Evolutionary conservation across 2,329 filamentous ascomycete genomes (phyloP).

Genomic region (Massarina eburnea): DNA sequence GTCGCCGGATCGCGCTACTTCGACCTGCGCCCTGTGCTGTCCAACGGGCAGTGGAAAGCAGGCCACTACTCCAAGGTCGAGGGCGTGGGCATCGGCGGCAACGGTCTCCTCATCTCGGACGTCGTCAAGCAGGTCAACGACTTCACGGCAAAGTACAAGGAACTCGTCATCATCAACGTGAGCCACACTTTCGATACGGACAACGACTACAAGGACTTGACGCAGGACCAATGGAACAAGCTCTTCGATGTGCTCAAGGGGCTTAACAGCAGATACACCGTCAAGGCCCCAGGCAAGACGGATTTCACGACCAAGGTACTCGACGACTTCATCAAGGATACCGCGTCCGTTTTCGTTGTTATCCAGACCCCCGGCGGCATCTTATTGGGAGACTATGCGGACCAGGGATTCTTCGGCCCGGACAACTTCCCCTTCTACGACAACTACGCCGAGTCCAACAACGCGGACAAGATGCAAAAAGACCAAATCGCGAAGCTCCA

Average conservation of each 20-base stretch:
- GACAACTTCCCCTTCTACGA: conserved; percentile 40
- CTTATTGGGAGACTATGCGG: conserved; percentile 30
- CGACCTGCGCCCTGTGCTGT: conserved; percentile 50
- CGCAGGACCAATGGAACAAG: conserved; percentile 43
- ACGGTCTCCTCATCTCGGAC: conserved; percentile 49
- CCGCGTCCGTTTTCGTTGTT: conserved; percentile 41
- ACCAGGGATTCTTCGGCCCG: conserved; percentile 38
- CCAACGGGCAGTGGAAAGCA: conserved; percentile 45
- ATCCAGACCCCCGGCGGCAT: conserved; percentile 34
- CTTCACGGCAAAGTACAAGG: conserved; percentile 49
- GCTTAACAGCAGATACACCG: conserved; percentile 45
- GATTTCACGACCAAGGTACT: conserved; percentile 38
- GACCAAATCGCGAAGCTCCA: conserved; percentile 44
- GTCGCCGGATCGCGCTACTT: conserved; percentile 51
- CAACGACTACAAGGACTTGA: conserved; percentile 42
- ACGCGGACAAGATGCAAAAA: conserved; percentile 31
- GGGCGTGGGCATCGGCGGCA: conserved; percentile 41
- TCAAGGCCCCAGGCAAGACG: conserved; percentile 21
- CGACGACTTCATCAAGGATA: conserved; percentile 41
- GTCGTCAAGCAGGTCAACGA: conserved; percentile 50
- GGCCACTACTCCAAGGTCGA: conserved; percentile 44
- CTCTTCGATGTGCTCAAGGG: conserved; percentile 47
- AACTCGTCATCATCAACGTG: conserved; percentile 53
- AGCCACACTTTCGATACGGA: conserved; percentile 49
- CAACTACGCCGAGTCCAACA: conserved; percentile 40